phyloP scores from a whole-genome alignment of 495 filamentous ascomycete genomes.

The Cercophora scortea region DNA sequence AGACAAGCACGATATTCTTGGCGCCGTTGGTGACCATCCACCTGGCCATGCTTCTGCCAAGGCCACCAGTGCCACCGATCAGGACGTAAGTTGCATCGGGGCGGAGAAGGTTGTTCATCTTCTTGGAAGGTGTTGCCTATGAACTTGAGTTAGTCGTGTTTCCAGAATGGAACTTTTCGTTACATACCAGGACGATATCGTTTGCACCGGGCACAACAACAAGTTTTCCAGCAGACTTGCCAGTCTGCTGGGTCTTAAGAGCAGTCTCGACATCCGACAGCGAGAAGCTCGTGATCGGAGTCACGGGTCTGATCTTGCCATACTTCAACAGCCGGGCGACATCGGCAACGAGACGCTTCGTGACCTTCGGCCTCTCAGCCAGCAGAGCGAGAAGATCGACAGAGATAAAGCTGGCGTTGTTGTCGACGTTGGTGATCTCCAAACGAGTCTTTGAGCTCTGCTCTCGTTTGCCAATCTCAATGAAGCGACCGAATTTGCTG shows the following conservation, averaged over 20 bases:
- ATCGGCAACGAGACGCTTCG: constrained; percentile 31
- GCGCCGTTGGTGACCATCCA: constrained; percentile 57
- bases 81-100: constrained; percentile 50
- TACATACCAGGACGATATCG: constrained; percentile 30
- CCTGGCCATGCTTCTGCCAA: constrained; percentile 50
- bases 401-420: constrained; percentile 39
- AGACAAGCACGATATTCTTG: constrained; percentile 49
- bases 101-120: constrained; percentile 26
- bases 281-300: constrained; percentile 36
- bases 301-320: constrained; percentile 30
- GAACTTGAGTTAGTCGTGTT: background rate
- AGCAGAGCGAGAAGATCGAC: constrained; percentile 39
- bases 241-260: constrained; percentile 49
- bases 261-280: constrained; percentile 48
- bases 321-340: constrained; percentile 33
- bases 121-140: constrained; percentile 23
- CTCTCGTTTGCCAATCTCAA: constrained; percentile 38
- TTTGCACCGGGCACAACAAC: constrained; percentile 37
- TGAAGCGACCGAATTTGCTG: constrained; percentile 38
- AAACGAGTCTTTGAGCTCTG: constrained; percentile 28
- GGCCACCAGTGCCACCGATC: constrained; percentile 56
- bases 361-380: constrained; percentile 29
- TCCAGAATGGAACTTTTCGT: background rate
- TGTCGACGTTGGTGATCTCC: constrained; percentile 32
- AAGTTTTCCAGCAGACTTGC: constrained; percentile 50